Evolutionary conservation across 2,329 filamentous ascomycete genomes (phyloP), one percentile per base, ranked within the genome.

Genomic region (Pseudocercospora crystallina): DNA sequence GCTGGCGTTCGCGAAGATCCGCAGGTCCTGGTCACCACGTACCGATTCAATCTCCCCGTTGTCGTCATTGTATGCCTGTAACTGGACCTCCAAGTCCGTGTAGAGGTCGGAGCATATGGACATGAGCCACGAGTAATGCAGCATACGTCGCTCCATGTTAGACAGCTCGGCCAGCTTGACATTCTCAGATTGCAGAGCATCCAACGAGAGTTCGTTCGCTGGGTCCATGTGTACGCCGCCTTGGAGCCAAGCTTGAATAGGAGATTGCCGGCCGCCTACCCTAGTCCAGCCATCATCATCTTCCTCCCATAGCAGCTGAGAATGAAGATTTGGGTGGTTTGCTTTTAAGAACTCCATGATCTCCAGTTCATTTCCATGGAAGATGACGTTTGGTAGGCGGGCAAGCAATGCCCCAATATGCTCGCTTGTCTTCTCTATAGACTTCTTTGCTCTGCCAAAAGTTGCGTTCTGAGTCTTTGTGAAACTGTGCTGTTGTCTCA

Each of bases 1-100:
- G 5, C 79, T 67, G 0, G 77, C 77, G 14, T 65, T 58, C 17
- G 65, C 57, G 1, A 77, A 54, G 1, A 72, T 61, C 10, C 73
- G 63, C n/a, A 69, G 65, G 12, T 73, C 65, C 1, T 64, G n/a
- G n/a, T 76, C 73, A 2, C 43, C 49, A 5, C 54, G 44, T 2
- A 70, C 30, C 7, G 42, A 20, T 1, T 43, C 48, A 2, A 51
- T 13, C 8, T 15, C 40, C 3, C 33, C 42, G 7, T 43, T 54
- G 30, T 30, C 14, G 1, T 44, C 29, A 17, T 53, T 44, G 37
- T 40, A 51, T 4, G 44, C 34, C 2, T 15, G 10, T 2, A 50
- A 52, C 9, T 59, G 41, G 31, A 49, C 33, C 12, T 54, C 38
- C 0, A 65, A 31, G 1, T 56, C 17, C 2, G 52, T 26, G 8